Evolutionary conservation across 2,329 filamentous ascomycete genomes (phyloP).

Genomic region (Claviceps sp.): DNA sequence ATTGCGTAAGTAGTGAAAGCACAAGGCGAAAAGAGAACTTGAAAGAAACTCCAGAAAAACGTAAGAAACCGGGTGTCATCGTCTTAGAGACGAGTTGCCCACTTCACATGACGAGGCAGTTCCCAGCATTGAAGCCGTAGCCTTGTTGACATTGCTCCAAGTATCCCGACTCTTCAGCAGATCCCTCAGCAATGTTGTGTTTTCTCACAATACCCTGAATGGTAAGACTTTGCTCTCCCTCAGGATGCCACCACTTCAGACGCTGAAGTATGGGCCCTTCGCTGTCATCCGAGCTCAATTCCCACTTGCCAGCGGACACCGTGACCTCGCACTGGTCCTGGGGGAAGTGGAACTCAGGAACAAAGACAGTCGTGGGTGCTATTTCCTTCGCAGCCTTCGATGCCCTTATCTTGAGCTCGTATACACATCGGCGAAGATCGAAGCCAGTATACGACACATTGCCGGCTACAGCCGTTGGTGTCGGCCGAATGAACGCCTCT

Average conservation of each 20-base stretch:
- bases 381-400: constrained; percentile 44
- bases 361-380: constrained; percentile 65
- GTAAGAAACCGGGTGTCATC: too few species aligned
- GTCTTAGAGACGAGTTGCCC: too few species aligned
- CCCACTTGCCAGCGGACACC: constrained; percentile 80
- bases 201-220: constrained; percentile 61
- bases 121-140: constrained; percentile 30
- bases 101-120: constrained; percentile 38
- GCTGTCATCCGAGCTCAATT: constrained; percentile 60
- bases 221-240: constrained; percentile 68
- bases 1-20: background rate
- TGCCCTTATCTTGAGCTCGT: constrained; percentile 57
- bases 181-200: constrained; percentile 41
- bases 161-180: constrained; percentile 64
- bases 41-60: too few species aligned
- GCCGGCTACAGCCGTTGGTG: constrained; percentile 63
- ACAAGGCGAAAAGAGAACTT: background rate
- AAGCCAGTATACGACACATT: constrained; percentile 61
- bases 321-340: constrained; percentile 56
- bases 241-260: constrained; percentile 84
- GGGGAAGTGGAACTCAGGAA: constrained; percentile 90
- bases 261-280: constrained; percentile 59
- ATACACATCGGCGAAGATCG: constrained; percentile 66
- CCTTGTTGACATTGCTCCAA: constrained; percentile 51
- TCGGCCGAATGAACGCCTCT: constrained; percentile 83